These are phyloP conservation scores for Blastocystis hominis DNA, from an alignment of 352 stramenopile genomes.

Conservation along the genomic window DNA sequence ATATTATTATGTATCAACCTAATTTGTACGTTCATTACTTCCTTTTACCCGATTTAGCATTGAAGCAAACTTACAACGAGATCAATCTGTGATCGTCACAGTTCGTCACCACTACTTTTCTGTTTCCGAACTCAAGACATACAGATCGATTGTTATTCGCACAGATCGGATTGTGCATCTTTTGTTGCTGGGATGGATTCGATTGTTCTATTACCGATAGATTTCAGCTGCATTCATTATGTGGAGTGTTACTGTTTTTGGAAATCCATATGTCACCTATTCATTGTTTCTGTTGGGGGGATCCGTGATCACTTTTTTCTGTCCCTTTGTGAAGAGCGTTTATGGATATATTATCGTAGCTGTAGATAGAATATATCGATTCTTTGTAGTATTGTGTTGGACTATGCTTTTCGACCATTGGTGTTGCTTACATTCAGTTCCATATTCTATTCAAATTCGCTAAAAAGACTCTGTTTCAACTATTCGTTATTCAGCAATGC, in stretches of 20 bases:
- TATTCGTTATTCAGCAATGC: background rate
- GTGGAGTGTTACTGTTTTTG: background rate
- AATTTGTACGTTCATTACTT: background rate
- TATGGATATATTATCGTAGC: background rate
- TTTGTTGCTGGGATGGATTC: background rate
- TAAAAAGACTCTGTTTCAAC: background rate
- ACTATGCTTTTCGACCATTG: background rate
- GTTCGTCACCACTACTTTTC: background rate
- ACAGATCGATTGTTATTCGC: background rate
- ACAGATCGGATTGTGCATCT: background rate
- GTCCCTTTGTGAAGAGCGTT: background rate
- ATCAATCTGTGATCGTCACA: background rate
- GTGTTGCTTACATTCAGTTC: constrained; percentile 5
- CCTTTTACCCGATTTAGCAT: background rate
- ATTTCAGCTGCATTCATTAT: constrained; percentile 7
- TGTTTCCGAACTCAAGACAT: background rate
- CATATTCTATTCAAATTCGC: background rate
- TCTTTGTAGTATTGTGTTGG: background rate
- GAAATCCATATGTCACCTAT: background rate
- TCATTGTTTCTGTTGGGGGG: background rate
- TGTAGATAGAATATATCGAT: background rate
- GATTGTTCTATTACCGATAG: background rate
- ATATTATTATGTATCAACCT: background rate
- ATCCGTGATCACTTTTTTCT: background rate
- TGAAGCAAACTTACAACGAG: background rate